These are phyloP conservation scores for Debaryomyces tyrocola DNA, from an alignment of 805 yeast species.

Conservation along the genomic window DNA sequence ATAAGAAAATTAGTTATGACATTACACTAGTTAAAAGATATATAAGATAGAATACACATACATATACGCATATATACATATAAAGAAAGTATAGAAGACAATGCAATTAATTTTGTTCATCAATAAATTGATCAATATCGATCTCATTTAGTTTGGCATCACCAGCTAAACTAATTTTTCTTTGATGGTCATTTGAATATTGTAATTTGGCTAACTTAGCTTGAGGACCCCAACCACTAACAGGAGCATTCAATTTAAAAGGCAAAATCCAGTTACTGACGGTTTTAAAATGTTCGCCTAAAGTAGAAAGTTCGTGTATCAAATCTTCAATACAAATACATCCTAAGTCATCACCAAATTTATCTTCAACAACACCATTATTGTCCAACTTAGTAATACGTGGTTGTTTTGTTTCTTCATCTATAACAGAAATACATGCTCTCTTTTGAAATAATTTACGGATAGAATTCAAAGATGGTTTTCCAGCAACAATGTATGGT, in stretches of 20 bases:
- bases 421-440: slow-evolving; percentile 52
- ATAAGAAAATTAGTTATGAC: too few species aligned
- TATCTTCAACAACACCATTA: slow-evolving; percentile 73
- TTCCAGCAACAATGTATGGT: slow-evolving; percentile 73
- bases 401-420: slow-evolving; percentile 19
- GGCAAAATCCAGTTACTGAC: slow-evolving; percentile 67
- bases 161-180: slow-evolving; percentile 56
- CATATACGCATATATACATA: neutral
- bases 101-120: slow-evolving; percentile 54
- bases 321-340: slow-evolving; percentile 80
- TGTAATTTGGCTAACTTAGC: slow-evolving; percentile 66
- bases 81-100: neutral
- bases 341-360: slow-evolving; percentile 57
- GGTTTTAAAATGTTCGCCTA: slow-evolving; percentile 65
- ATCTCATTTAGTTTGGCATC: slow-evolving; percentile 67
- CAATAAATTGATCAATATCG: slow-evolving; percentile 69
- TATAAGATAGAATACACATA: too few species aligned
- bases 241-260: slow-evolving; percentile 66
- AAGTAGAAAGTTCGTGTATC: slow-evolving; percentile 63
- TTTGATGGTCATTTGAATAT: slow-evolving; percentile 51
- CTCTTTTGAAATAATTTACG: slow-evolving; percentile 77
- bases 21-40: neutral
- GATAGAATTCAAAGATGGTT: slow-evolving; percentile 70
- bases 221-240: slow-evolving; percentile 73
- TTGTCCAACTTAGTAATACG: slow-evolving; percentile 60